Evolutionary conservation across 805 yeast species (phyloP).

Genomic region (Lachancea meyersii): DNA sequence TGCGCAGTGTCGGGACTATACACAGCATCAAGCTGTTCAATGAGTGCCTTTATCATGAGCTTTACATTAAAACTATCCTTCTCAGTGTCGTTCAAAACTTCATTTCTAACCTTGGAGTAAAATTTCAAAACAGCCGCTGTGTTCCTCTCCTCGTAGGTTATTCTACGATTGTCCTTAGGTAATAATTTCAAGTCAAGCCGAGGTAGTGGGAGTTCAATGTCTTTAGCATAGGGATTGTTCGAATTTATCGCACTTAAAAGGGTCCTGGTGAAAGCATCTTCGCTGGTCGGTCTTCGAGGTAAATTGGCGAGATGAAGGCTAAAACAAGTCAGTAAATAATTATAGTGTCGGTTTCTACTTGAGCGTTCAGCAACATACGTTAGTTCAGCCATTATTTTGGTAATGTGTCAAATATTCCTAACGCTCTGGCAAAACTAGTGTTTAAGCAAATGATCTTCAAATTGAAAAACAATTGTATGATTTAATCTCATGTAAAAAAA

Average conservation of each 20-base stretch:
- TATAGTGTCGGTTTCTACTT: neutral
- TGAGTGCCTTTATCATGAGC: neutral
- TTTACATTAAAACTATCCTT: neutral
- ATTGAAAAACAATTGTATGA: no score
- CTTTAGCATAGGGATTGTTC: conserved; percentile 14
- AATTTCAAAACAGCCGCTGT: neutral
- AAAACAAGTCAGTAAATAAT: neutral
- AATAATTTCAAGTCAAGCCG: neutral
- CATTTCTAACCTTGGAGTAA: neutral
- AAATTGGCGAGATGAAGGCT: conserved; percentile 21
- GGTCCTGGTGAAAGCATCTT: conserved; percentile 14
- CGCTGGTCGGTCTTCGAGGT: conserved; percentile 24
- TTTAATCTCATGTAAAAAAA: no score
- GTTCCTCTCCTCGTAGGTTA: neutral
- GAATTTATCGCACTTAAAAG: conserved; percentile 18
- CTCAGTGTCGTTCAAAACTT: neutral
- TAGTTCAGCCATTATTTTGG: conserved; percentile 2
- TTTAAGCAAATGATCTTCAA: no score
- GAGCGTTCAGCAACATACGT: neutral
- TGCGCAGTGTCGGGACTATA: neutral
- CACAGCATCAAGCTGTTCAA: neutral
- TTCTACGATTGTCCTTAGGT: conserved; percentile 5
- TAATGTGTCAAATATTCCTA: no score
- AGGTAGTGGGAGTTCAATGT: conserved; percentile 14
- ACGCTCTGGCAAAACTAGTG: no score